Evolutionary conservation across 2,329 filamentous ascomycete genomes (phyloP), one percentile per base, ranked within the genome.

Genomic region (Trichoderma citrinoviride): DNA sequence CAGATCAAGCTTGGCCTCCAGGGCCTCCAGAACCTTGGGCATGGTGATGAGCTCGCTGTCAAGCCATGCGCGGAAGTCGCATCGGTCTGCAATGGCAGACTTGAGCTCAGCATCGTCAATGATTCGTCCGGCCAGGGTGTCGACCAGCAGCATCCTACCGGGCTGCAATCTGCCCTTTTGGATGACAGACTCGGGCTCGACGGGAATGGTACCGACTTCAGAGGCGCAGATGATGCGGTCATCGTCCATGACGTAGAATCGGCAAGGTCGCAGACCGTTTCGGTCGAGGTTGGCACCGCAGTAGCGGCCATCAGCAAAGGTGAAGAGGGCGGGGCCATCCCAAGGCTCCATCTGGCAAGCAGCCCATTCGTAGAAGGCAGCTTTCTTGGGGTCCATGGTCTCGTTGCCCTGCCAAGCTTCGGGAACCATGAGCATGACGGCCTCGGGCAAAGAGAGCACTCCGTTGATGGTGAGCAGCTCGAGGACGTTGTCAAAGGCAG

Each of bases 271-370:
- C 61, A 98, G 86, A 79, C 94, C 94, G 75, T 98, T 98, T 78
- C 94, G 89, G 80, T 98, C 94, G 25, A 98, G 85, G 77, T 97
- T 98, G 70, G 94, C 94, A 85, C 94, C 94, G 74, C 94, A 98
- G 83, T 95, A 98, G 68, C 94, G 89, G 67, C 94, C 94, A 77
- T 98, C 94, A 29, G 94, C 92, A 79, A 98, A 98, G 7, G 93
- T 97, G 83, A 98, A 98, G 37, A 98, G 87, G 64, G 94, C 94
- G 40, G 94, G 94, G 19, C 94, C 94, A 78, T 98, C 94, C 94
- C 94, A 98, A 17, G 94, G 93, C 82, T 98, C 94, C 94, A 98
- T 98, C 83, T 96, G 91, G 78, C 94, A 98, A 70, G 93, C 93
- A 73, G 94, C 94, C 93, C 94, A 98, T 78, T 98, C 93, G 80